A percentile compares a stretch with the other conserved stretches of the same genome.
Evolutionary conservation across 768 basidiomycete species (phyloP).

Genomic region (Macrolepiota fuliginosa): DNA sequence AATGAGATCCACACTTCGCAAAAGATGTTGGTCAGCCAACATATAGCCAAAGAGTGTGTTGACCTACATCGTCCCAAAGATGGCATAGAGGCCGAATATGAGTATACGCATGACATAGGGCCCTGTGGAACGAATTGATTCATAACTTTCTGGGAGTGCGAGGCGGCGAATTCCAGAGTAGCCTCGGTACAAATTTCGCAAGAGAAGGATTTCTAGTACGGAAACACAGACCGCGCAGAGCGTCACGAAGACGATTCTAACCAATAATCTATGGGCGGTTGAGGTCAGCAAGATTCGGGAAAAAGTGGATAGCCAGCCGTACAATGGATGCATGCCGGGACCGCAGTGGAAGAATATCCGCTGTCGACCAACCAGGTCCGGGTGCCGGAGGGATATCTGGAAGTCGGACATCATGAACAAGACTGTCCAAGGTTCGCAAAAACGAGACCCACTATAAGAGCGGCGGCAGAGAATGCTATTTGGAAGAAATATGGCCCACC

Average conservation of each 20-base stretch:
- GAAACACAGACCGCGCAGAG: constrained; percentile 15
- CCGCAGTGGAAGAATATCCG: constrained; percentile 28
- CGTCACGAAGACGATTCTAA: constrained; percentile 25
- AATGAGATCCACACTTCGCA: constrained; percentile 25
- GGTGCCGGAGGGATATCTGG: constrained; percentile 26
- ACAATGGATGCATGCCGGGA: constrained; percentile 21
- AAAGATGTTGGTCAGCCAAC: background rate
- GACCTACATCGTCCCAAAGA: constrained; percentile 30
- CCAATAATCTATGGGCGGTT: background rate
- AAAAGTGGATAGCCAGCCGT: constrained; percentile 3
- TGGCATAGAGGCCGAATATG: constrained; percentile 29
- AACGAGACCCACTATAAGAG: constrained; percentile 23
- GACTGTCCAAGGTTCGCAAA: background rate
- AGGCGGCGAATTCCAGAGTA: constrained; percentile 24
- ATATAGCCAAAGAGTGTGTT: background rate
- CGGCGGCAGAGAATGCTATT: constrained; percentile 24
- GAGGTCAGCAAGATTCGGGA: constrained; percentile 2
- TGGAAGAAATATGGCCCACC: constrained; percentile 30
- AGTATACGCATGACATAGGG: constrained; percentile 29
- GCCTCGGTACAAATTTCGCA: constrained; percentile 19
- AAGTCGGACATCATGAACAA: background rate
- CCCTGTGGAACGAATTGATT: constrained; percentile 19
- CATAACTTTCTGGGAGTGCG: constrained; percentile 16
- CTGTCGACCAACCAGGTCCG: constrained; percentile 24
- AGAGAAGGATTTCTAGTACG: background rate